These are phyloP conservation scores for Hypholoma fasciculare DNA, from an alignment of 768 basidiomycete genomes.

Conservation along the genomic window DNA sequence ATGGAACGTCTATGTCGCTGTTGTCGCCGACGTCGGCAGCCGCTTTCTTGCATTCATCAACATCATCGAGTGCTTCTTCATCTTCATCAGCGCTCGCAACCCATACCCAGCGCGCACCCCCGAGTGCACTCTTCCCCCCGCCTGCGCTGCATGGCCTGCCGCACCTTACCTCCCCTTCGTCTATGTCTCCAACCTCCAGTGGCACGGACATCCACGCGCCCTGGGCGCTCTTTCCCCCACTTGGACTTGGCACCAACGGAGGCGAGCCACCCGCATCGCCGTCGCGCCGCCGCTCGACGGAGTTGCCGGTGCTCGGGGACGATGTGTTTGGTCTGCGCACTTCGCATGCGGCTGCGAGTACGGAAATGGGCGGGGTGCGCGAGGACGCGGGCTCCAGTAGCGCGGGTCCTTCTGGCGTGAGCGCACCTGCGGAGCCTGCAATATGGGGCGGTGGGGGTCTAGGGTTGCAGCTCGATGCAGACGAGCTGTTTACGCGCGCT, in stretches of 20 bases:
- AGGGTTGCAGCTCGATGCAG: conserved; percentile 44
- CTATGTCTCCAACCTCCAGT: too few relatives aligned
- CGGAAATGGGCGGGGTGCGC: too few relatives aligned
- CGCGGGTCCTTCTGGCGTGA: not conserved
- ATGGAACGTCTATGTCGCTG: too few relatives aligned
- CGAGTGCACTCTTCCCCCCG: too few relatives aligned
- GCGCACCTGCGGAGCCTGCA: conserved; percentile 1
- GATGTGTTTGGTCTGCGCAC: conserved; percentile 12
- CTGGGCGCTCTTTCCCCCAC: not conserved
- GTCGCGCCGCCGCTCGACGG: conserved; percentile 15
- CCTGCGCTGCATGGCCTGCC: too few relatives aligned
- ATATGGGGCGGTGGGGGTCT: conserved; percentile 22
- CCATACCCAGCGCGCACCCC: too few relatives aligned
- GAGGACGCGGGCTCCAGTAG: not conserved
- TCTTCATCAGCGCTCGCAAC: too few relatives aligned
- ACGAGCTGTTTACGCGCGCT: conserved; percentile 8
- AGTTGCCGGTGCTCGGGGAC: conserved; percentile 15
- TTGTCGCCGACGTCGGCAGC: too few relatives aligned
- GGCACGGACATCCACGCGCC: not conserved
- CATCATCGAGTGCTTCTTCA: too few relatives aligned
- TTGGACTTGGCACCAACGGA: not conserved
- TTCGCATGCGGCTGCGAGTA: too few relatives aligned
- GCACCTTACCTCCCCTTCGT: too few relatives aligned
- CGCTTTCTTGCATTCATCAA: too few relatives aligned
- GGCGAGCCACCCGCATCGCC: conserved; percentile 11